A percentile compares a stretch with the other conserved stretches of the same genome.
These are phyloP conservation scores for Podaxis sp. DNA, from an alignment of 768 basidiomycete genomes.

Conservation along the genomic window DNA sequence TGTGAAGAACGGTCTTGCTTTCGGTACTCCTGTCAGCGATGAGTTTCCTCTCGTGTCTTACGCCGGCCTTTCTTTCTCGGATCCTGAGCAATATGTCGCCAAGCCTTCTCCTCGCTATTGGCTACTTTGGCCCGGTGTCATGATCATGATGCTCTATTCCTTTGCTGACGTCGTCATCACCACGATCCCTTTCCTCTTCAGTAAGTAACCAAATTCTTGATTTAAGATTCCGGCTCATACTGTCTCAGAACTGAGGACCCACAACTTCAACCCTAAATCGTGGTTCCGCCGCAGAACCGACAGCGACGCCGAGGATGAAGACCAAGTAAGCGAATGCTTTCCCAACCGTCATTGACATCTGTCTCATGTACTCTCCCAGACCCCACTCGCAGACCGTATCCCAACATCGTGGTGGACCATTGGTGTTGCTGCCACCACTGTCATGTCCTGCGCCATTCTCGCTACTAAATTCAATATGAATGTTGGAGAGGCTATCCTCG, in stretches of 20 bases:
- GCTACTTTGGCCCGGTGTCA: constrained; percentile 60
- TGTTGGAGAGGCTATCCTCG: constrained; percentile 52
- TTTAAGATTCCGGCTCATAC: not conserved
- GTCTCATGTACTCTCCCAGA: constrained; percentile 15
- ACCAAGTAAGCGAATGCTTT: constrained; percentile 25
- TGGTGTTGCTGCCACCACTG: constrained; percentile 42
- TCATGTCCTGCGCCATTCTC: constrained; percentile 50
- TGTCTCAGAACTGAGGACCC: constrained; percentile 15
- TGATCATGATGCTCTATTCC: constrained; percentile 59
- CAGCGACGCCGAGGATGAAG: constrained; percentile 37
- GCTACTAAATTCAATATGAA: constrained; percentile 52
- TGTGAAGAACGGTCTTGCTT: constrained; percentile 47
- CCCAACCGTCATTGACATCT: not conserved
- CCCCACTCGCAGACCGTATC: constrained; percentile 50
- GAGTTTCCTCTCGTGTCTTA: constrained; percentile 42
- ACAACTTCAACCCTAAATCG: constrained; percentile 20
- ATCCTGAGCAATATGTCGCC: constrained; percentile 35
- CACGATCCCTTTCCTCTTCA: constrained; percentile 29
- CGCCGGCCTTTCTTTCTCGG: constrained; percentile 38
- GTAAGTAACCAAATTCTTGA: constrained; percentile 16
- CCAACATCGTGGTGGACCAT: constrained; percentile 51
- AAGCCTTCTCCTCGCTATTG: constrained; percentile 54
- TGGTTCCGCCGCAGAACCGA: constrained; percentile 28
- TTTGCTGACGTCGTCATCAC: constrained; percentile 48
- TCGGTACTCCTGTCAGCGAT: constrained; percentile 32